Conservation (phyloP, 1,284 basidiomycete genomes). For the Ceratobasidium sp. region DNA sequence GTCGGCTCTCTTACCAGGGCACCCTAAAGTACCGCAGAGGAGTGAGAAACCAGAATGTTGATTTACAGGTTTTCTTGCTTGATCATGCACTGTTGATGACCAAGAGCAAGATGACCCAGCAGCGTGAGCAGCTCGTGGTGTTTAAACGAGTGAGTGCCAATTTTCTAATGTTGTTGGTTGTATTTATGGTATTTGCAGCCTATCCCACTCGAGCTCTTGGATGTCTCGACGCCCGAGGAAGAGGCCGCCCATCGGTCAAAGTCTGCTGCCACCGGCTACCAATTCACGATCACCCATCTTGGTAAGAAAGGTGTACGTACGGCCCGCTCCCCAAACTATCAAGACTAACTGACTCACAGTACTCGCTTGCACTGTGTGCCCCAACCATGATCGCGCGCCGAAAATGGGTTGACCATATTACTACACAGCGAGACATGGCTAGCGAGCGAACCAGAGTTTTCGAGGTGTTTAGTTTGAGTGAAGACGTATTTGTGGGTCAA, state of each 20-base stretch:
- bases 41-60: conserved; percentile 77
- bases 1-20: conserved; percentile 94
- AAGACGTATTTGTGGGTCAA: conserved; percentile 82
- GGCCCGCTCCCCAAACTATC: too few species aligned
- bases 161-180: not conserved
- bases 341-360: conserved; percentile 48
- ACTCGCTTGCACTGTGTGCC: conserved; percentile 92
- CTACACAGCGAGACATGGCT: conserved; percentile 86
- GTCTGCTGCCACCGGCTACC: conserved; percentile 77
- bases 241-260: not conserved
- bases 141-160: conserved; percentile 78
- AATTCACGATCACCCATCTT: conserved; percentile 91
- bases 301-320: conserved; percentile 73
- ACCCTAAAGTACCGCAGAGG: conserved; percentile 86
- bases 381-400: conserved; percentile 83
- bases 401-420: conserved; percentile 95
- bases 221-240: conserved; percentile 84
- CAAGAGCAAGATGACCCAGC: conserved; percentile 84
- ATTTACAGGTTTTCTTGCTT: conserved; percentile 93
- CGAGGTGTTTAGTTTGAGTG: conserved; percentile 82
- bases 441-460: conserved; percentile 87
- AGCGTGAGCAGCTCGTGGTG: conserved; percentile 85
- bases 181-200: conserved; percentile 60
- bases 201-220: conserved; percentile 92
- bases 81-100: conserved; percentile 97